Percentiles rank a stretch among this genome's conserved stretches.
Evolutionary conservation across 164 flowering plant species (phyloP).

Genomic region (Malania oleifera): DNA sequence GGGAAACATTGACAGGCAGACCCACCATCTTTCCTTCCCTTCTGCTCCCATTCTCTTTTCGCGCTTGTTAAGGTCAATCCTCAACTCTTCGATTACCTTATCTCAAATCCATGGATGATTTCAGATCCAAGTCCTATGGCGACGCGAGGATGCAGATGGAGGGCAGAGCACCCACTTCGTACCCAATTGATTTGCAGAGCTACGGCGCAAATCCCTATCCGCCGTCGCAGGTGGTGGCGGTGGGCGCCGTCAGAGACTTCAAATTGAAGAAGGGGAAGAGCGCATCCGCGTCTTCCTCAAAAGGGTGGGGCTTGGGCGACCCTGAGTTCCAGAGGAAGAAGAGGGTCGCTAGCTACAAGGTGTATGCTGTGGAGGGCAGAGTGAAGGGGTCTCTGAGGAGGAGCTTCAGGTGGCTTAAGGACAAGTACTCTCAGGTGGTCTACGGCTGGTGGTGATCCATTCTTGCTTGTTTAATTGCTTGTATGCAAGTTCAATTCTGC

Average conservation of each 20-base stretch:
- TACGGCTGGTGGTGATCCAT: conserved; percentile 43
- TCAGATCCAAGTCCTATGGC: conserved; percentile 43
- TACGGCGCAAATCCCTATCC: conserved; percentile 36
- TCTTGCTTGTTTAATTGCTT: background rate
- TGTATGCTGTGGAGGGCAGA: conserved; percentile 42
- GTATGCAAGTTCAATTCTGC: no score
- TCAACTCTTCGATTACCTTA: no score
- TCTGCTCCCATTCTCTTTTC: no score
- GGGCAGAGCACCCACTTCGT: conserved; percentile 5
- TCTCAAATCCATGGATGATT: conserved; percentile 39
- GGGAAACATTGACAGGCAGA: no score
- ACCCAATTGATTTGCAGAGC: conserved; percentile 24
- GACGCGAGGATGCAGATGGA: conserved; percentile 32
- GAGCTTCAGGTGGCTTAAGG: conserved; percentile 49
- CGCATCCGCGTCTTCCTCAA: conserved; percentile 24
- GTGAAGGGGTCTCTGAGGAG: conserved; percentile 41
- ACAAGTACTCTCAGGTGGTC: conserved; percentile 32
- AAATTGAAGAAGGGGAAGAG: conserved; percentile 36
- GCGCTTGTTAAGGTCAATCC: no score
- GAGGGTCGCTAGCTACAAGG: conserved; percentile 52
- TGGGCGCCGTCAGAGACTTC: conserved; percentile 14
- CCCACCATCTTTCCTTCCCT: no score
- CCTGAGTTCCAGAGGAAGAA: conserved; percentile 60
- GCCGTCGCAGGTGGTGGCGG: conserved; percentile 19
- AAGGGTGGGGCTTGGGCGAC: conserved; percentile 32